Evolutionary conservation across 1,284 basidiomycete genomes (phyloP).

Genomic region (Pisolithus thermaeus): DNA sequence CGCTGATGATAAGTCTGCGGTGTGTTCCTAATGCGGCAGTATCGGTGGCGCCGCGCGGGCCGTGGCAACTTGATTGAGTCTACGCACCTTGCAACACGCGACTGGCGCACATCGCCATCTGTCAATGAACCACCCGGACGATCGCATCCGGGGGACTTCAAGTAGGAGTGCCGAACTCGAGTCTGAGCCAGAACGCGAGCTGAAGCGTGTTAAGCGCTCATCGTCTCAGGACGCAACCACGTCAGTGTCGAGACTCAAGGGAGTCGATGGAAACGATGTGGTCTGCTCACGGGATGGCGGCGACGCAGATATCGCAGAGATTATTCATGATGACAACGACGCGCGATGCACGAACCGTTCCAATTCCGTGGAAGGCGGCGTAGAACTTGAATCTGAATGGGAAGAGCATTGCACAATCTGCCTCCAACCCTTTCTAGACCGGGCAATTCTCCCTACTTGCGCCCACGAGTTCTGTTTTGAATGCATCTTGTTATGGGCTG

Average conservation of each 20-base stretch:
- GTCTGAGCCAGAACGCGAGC: background rate
- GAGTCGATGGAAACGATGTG: background rate
- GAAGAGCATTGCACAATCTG: conserved; percentile 64
- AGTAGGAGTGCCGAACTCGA: background rate
- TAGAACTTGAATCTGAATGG: conserved; percentile 18
- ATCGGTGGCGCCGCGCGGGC: no score
- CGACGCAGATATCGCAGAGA: background rate
- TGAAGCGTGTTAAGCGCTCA: background rate
- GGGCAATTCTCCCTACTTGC: conserved; percentile 74
- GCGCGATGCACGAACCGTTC: background rate
- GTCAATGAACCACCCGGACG: background rate
- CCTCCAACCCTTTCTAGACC: conserved; percentile 68
- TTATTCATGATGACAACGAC: background rate
- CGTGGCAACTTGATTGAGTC: no score
- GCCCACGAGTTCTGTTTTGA: conserved; percentile 89
- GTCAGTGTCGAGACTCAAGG: no score
- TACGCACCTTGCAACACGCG: no score
- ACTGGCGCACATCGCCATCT: background rate
- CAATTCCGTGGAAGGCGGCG: background rate
- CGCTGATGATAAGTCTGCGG: no score
- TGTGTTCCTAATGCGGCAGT: no score
- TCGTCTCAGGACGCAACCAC: no score
- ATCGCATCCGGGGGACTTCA: background rate
- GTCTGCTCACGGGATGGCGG: background rate
- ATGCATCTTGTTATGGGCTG: conserved; percentile 79